Conservation (phyloP, 495 filamentous ascomycete species). For the Aspergillus bridgeri region DNA sequence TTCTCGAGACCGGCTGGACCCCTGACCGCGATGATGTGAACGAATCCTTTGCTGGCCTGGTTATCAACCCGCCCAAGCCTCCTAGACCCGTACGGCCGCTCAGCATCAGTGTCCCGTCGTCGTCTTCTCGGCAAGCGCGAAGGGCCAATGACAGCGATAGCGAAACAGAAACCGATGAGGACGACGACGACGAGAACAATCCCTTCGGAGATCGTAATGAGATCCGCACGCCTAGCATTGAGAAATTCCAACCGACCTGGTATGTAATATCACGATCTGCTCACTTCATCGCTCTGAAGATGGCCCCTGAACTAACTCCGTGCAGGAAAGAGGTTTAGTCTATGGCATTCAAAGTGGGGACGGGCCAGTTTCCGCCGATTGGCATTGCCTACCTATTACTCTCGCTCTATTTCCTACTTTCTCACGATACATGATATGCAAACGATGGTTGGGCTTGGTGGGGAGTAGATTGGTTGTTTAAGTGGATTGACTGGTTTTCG, state of each 20-base stretch:
- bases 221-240: slow-evolving; percentile 56
- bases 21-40: slow-evolving; percentile 30
- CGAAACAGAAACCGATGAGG: slow-evolving; percentile 46
- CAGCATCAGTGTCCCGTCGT: slow-evolving; percentile 31
- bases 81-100: slow-evolving; percentile 35
- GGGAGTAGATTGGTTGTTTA: not conserved
- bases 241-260: slow-evolving; percentile 56
- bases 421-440: not conserved
- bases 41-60: slow-evolving; percentile 39
- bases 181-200: slow-evolving; percentile 66
- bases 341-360: not conserved
- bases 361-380: not conserved
- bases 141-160: slow-evolving; percentile 31
- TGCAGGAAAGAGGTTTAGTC: slow-evolving; percentile 3
- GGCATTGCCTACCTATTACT: not conserved
- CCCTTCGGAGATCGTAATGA: slow-evolving; percentile 78
- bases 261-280: slow-evolving; percentile 14
- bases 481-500: not conserved
- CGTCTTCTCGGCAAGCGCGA: slow-evolving; percentile 26
- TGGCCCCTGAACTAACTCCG: slow-evolving; percentile 6
- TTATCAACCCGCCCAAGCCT: slow-evolving; percentile 41
- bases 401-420: not conserved
- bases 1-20: slow-evolving; percentile 35
- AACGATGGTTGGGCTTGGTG: not conserved
- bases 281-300: not conserved